phyloP scores from a whole-genome alignment of 2,329 filamentous ascomycete genomes.

The Verticillium tricorpus region DNA sequence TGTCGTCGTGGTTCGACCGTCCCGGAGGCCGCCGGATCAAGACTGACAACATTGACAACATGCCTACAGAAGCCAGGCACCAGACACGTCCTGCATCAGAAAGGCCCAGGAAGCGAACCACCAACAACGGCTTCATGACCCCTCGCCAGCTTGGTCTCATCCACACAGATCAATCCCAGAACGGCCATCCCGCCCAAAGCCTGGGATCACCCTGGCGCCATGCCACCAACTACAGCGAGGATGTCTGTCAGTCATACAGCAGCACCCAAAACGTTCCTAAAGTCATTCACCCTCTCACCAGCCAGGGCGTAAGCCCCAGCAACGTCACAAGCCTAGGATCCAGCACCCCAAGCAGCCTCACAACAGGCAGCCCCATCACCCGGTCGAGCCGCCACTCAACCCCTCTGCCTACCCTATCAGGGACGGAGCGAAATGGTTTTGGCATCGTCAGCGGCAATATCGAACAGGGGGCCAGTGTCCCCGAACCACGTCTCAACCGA shows the following conservation, averaged over 20 bases:
- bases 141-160: background rate
- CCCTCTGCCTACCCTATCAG: too few species aligned
- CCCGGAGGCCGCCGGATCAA: background rate
- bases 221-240: background rate
- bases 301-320: background rate
- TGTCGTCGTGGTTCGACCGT: background rate
- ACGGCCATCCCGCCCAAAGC: background rate
- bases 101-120: background rate
- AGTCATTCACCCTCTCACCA: background rate
- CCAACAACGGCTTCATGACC: background rate
- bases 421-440: too few species aligned
- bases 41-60: background rate
- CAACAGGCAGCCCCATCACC: too few species aligned
- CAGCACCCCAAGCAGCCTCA: too few species aligned
- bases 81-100: background rate
- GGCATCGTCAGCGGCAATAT: background rate
- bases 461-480: background rate
- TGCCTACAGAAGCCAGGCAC: background rate
- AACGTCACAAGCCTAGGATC: too few species aligned
- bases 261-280: background rate
- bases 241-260: background rate
- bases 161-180: background rate
- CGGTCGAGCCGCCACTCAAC: too few species aligned
- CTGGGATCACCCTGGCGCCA: too few species aligned
- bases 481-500: background rate